Percentiles rank a stretch among this genome's conserved stretches.
Conservation (phyloP, 177 flowering plant species). For the Vitis hybrid region DNA sequence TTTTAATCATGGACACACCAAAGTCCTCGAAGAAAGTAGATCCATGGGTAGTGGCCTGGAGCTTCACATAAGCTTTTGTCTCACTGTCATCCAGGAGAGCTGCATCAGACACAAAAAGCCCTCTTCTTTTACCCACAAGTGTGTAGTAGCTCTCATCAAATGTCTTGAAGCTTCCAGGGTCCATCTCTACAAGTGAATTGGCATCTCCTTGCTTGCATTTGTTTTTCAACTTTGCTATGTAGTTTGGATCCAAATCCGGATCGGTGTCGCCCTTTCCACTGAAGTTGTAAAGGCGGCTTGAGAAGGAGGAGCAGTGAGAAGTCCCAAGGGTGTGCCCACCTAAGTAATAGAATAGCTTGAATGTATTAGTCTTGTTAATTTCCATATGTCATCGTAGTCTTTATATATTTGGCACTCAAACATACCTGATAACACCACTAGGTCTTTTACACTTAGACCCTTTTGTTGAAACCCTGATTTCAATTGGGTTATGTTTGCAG, state of each 20-base stretch:
- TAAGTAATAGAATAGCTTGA: constrained; percentile 1
- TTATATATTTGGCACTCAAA: no score
- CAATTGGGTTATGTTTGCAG: constrained; percentile 31
- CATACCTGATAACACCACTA: constrained; percentile 46
- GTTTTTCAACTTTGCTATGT: constrained; percentile 30
- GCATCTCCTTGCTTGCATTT: constrained; percentile 34
- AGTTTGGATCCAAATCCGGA: constrained; percentile 49
- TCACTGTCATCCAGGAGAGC: constrained; percentile 45
- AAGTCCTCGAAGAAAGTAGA: neutral
- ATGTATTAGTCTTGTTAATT: no score
- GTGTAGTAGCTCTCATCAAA: constrained; percentile 48
- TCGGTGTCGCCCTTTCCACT: constrained; percentile 68
- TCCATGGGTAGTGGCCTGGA: constrained; percentile 14
- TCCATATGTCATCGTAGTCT: no score
- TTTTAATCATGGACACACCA: constrained; percentile 37
- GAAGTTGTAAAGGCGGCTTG: constrained; percentile 70
- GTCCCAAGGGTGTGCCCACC: constrained; percentile 73
- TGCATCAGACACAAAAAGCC: constrained; percentile 54
- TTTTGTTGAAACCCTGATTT: constrained; percentile 18
- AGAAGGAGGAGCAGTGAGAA: constrained; percentile 52
- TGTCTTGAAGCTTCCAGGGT: constrained; percentile 51
- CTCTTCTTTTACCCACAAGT: constrained; percentile 43
- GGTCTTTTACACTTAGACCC: constrained; percentile 39
- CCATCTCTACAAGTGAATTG: constrained; percentile 45
- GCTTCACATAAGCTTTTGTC: constrained; percentile 30